Evolutionary conservation across 768 basidiomycete species (phyloP), one percentile per base, ranked within the genome.

Genomic region (Lactarius pseudohatsudake): DNA sequence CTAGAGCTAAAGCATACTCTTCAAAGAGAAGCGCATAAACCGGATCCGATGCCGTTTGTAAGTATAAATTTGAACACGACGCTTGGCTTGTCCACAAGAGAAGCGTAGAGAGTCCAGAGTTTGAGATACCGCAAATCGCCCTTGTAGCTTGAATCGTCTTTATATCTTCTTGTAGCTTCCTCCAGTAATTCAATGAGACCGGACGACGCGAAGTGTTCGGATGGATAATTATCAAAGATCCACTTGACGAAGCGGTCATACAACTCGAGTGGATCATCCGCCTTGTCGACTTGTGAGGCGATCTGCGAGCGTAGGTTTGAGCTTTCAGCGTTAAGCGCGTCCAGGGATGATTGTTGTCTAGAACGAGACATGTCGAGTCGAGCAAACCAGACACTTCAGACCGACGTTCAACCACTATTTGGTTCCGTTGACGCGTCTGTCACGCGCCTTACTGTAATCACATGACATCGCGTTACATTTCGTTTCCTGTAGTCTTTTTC

Each of bases 181-280:
- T 96, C 92, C 20, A 99, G 81, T 7, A 98, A 77, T 55, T 92
- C 90, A 2, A 89, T 74, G 40, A 97, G 83, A 20, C 92, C 91
- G 20, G 91, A 93, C 53, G 80, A 77, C 0, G 83, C 83, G 72
- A 90, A 83, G 55, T 84, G 81, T 58, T 90, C 87, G 57, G 85
- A 81, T 55, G 83, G 81, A 71, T 96, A 95, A 72, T 86, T 86
- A 70, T 93, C 87, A 65, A 89, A 79, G 40, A 90, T 94, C 92
- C 95, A 98, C 68, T 91, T 86, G 60, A 98, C 86, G 77, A 95
- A 97, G 74, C 88, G 82, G 75, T 91, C 84, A 70, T 94, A 96
- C 1, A 88, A 83, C 2, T 90, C 89, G 30, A 98, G 83, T 4
- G 95, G 90, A 73, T 98, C 97, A 68, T 90, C 90, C 64, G 92